Evolutionary conservation across 805 yeast genomes (phyloP).

Genomic region (Zygoascus ofunaensis): DNA sequence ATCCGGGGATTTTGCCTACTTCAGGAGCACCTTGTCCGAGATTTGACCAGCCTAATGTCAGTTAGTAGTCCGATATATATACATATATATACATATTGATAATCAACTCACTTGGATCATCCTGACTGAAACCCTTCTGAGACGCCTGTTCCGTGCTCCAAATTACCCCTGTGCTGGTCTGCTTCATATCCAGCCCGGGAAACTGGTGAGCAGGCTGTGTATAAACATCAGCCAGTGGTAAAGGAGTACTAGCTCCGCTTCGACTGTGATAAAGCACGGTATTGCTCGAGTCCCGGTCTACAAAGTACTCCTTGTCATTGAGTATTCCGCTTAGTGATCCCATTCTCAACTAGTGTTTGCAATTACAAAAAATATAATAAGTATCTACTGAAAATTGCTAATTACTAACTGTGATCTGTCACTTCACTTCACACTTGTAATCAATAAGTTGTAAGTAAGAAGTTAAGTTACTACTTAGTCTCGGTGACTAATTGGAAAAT

Average conservation of each 20-base stretch:
- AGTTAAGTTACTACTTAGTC: too few species aligned
- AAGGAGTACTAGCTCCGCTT: slow-evolving; percentile 21
- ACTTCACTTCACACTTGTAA: too few species aligned
- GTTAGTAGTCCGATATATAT: background rate
- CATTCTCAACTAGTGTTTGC: background rate
- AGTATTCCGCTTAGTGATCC: background rate
- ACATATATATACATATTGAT: background rate
- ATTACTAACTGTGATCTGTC: too few species aligned
- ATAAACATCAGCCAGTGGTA: slow-evolving; percentile 23
- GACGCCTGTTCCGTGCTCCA: slow-evolving; percentile 57
- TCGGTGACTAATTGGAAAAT: too few species aligned
- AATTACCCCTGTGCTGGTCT: slow-evolving; percentile 53
- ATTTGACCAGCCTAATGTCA: slow-evolving; percentile 42
- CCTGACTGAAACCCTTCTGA: slow-evolving; percentile 43
- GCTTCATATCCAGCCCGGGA: slow-evolving; percentile 51
- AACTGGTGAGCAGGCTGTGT: slow-evolving; percentile 29
- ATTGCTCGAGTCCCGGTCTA: background rate
- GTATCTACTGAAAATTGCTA: too few species aligned
- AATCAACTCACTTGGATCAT: slow-evolving; percentile 18
- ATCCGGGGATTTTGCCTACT: slow-evolving; percentile 52
- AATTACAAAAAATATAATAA: too few species aligned
- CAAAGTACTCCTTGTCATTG: background rate
- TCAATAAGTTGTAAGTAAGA: too few species aligned
- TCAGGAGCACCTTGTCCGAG: slow-evolving; percentile 61
- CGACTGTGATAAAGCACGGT: slow-evolving; percentile 17